phyloP scores from a whole-genome alignment of 2,329 filamentous ascomycete genomes.

The Acephala macrosclerotiorum region DNA sequence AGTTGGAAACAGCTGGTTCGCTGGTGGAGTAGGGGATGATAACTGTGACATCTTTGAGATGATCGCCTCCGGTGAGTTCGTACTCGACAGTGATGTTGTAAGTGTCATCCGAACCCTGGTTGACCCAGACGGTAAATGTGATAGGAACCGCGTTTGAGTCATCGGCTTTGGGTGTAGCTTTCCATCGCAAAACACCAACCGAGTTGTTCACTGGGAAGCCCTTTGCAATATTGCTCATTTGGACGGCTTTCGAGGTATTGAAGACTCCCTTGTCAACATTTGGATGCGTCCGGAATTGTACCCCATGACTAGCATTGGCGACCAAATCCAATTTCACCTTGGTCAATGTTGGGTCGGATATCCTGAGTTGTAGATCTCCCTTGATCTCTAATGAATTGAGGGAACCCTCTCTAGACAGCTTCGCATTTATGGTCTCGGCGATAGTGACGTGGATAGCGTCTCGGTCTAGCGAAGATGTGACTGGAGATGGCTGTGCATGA shows the following conservation, averaged over 20 bases:
- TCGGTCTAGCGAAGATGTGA: constrained; percentile 75
- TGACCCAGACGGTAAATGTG: constrained; percentile 97
- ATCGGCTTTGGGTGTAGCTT: constrained; percentile 81
- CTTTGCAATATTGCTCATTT: constrained; percentile 86
- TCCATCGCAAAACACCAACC: constrained; percentile 93
- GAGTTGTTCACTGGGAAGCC: constrained; percentile 95
- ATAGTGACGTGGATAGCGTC: constrained; percentile 90
- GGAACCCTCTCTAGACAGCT: constrained; percentile 85
- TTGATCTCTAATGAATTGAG: constrained; percentile 88
- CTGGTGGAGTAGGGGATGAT: constrained; percentile 85
- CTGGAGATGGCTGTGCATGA: constrained; percentile 56
- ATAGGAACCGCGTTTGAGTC: constrained; percentile 86
- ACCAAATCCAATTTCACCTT: constrained; percentile 88
- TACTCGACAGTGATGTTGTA: constrained; percentile 96
- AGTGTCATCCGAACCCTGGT: constrained; percentile 80
- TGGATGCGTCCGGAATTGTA: constrained; percentile 93
- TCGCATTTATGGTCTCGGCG: constrained; percentile 89
- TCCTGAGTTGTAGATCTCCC: constrained; percentile 90
- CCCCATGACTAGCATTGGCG: constrained; percentile 79
- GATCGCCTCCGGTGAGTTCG: constrained; percentile 83
- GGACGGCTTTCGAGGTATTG: constrained; percentile 81
- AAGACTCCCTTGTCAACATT: constrained; percentile 94
- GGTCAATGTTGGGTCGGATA: constrained; percentile 86
- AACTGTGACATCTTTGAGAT: constrained; percentile 84
- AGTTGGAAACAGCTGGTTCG: constrained; percentile 90